phyloP scores from a whole-genome alignment of 306 rosid genomes.

The Prunus armeniaca region DNA sequence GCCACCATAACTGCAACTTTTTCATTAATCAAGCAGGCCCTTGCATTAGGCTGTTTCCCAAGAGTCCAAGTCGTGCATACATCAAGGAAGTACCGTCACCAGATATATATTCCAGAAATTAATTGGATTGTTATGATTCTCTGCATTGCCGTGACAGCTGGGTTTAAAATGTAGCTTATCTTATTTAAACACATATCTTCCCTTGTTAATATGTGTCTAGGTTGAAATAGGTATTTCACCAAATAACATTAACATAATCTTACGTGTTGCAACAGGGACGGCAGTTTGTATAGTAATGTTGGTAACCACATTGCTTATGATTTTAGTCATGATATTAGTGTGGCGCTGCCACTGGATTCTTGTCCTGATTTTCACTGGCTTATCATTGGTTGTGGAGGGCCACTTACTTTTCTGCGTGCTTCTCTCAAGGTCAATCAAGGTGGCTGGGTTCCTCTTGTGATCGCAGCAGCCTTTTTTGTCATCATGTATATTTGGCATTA shows the following conservation, averaged over 20 bases:
- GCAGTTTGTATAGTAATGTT: constrained; percentile 89
- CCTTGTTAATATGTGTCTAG: background rate
- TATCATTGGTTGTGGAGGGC: constrained; percentile 73
- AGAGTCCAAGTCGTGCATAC: constrained; percentile 93
- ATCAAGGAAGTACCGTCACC: constrained; percentile 79
- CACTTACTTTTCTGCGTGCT: constrained; percentile 89
- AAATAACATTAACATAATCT: constrained; percentile 5
- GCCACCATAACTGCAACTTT: constrained; percentile 91
- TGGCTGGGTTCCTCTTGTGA: constrained; percentile 95
- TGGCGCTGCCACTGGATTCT: constrained; percentile 97
- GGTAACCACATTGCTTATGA: constrained; percentile 88
- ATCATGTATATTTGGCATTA: constrained; percentile 95
- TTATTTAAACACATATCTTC: background rate
- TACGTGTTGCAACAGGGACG: constrained; percentile 63
- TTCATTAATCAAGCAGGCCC: constrained; percentile 92
- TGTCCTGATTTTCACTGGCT: constrained; percentile 59
- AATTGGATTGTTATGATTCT: constrained; percentile 97
- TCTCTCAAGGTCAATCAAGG: constrained; percentile 88
- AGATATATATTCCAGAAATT: constrained; percentile 88
- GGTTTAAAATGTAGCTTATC: constrained; percentile 10
- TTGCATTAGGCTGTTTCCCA: constrained; percentile 92
- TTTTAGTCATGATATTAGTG: constrained; percentile 79
- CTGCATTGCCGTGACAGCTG: constrained; percentile 88
- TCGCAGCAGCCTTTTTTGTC: constrained; percentile 70
- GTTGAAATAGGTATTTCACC: constrained; percentile 1